These are phyloP conservation scores for Knufia fluminis DNA, from an alignment of 2,329 filamentous ascomycete genomes.

Conservation along the genomic window DNA sequence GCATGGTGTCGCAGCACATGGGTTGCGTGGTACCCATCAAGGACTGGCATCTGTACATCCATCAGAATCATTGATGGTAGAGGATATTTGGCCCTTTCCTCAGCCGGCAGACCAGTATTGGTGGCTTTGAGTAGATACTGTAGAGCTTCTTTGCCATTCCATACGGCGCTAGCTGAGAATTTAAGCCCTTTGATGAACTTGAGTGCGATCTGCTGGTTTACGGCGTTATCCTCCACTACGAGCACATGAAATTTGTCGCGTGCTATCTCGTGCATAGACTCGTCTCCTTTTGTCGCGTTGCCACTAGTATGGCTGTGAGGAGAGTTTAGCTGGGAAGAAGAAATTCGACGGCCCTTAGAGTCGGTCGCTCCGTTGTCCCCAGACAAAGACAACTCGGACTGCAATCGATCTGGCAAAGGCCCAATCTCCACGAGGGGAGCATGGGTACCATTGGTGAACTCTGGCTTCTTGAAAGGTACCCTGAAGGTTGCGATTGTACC, in stretches of 20 bases:
- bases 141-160: constrained; percentile 70
- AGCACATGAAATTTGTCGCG: constrained; percentile 59
- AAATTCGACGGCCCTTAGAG: background rate
- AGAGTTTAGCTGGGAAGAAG: constrained; percentile 19
- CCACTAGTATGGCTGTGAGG: background rate
- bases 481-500: constrained; percentile 69
- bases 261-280: constrained; percentile 38
- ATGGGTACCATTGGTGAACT: constrained; percentile 37
- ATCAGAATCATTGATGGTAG: constrained; percentile 69
- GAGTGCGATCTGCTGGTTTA: constrained; percentile 67
- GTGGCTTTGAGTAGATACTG: constrained; percentile 56
- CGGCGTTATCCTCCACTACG: constrained; percentile 70
- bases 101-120: constrained; percentile 25
- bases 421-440: constrained; percentile 52
- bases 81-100: constrained; percentile 33
- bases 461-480: constrained; percentile 67
- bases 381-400: constrained; percentile 39
- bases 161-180: constrained; percentile 61
- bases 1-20: constrained; percentile 60
- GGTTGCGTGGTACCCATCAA: constrained; percentile 70
- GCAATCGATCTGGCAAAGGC: constrained; percentile 30
- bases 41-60: constrained; percentile 68
- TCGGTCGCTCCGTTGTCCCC: constrained; percentile 16
- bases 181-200: constrained; percentile 66
- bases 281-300: constrained; percentile 30